Evolutionary conservation across 164 flowering plant species (phyloP), one percentile per base, ranked within the genome.

Genomic region (Saururus chinensis): DNA sequence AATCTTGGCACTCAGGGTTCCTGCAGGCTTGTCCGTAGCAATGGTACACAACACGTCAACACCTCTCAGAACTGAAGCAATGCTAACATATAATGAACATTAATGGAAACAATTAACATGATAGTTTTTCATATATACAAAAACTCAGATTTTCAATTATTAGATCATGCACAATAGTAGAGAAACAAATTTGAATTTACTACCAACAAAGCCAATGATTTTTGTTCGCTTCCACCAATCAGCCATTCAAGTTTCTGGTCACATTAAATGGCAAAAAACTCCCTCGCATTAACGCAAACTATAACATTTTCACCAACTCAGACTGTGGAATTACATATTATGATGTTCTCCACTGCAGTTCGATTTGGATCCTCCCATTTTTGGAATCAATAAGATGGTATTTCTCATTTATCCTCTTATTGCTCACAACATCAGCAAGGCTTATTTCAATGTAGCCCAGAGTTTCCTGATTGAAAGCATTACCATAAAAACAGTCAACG

Each of bases 301-400:
- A 9, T 45, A 2, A 20, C 37, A 30, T 6, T 10, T 23, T 13
- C 9, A 23, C 23, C 37, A 24, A 30, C 58, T 51, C 21, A 53
- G 13, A 23, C 9, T 35, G 41, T 24, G 35, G 40, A 30, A 14
- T 26, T 4, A 19, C 53, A 20, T 61, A 70, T 19, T 77, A 66
- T 4, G 82, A 68, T 61, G 91, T 75, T 77, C 98, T 82, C 98
- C 98, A 92, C 55, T 85, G 95, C 77, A 92, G 65, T 79, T 92
- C 98, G 23, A 92, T 77, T 56, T 89, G 98, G 58, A 92, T 63
- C 69, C 70, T 67, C 13, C 98, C 98, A 23, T 89, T 87, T 84
- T 82, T 89, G 0, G 98, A 92, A 65, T 92, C 96, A 21, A 92
- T 92, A 21, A 92, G 93, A 70, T 87, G 87, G 72, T 80, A 89